Base-by-base conservation (phyloP, 2,329 filamentous ascomycete species). In the Bipolaris gigantea region DNA sequence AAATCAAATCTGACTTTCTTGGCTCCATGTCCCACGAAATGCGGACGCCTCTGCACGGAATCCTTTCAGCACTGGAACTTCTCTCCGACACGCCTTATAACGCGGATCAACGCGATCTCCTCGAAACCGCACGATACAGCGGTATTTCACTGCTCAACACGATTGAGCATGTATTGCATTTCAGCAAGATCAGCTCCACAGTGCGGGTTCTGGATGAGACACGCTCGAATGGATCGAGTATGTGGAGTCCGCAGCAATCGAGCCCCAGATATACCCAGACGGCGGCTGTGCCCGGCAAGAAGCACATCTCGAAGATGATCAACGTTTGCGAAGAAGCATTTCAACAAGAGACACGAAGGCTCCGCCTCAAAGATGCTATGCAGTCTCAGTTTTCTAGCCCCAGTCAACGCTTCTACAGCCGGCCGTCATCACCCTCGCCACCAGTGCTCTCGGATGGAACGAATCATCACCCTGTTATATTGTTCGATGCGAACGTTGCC, bases 1-100 rank as follows among this genome's bases (percentile, higher is more conserved):
- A 40, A 18, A 54, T 54, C 21, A 50, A 54, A 25, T 50, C 51
- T 21, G 51, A 54, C 27, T 54, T 54, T 11, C 47, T 54, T 8
- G 51, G 51, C 25, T 54, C 51, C 15, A 33, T 54, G 30, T 54
- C 51, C 10, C 51, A 54, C 16, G 51, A 54, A 19, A 54, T 54
- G 51, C 48, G 51, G 23, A 54, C 51, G 30, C 51, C 51, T 23
- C 41, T 54, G 4, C 51, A 54, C 9, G 51, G 51, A 11, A 46
- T 54, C 6, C 21, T 54, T 25, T 54, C 51, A 16, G 39, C 47
- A 27, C 30, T 54, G 19, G 51, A 54, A 34, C 47, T 54, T 6
- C 15, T 54, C 21, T 41, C 47, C 11, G 51, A 54, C 36, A 54
- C 35, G 32, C 30, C 47, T 5, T 43, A 50, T 16, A 45, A 32